These are phyloP conservation scores for Neltuma alba DNA, from an alignment of 306 rosid species.

Conservation along the genomic window DNA sequence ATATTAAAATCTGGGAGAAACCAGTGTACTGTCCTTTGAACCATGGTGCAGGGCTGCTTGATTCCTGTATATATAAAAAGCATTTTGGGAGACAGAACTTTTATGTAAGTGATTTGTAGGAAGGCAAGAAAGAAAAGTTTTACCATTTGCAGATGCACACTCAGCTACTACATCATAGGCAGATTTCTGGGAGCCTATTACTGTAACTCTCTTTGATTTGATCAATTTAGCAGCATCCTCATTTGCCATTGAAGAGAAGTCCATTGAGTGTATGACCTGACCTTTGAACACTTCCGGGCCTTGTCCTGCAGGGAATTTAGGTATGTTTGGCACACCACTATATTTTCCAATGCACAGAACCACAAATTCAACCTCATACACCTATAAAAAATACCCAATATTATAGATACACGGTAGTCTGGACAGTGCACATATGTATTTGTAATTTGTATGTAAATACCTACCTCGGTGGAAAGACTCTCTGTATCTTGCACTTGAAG, in stretches of 20 bases:
- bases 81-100: not conserved
- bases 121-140: not conserved
- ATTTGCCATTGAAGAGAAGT: conserved; percentile 47
- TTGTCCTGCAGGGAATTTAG: conserved; percentile 46
- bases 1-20: conserved; percentile 29
- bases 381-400: conserved; percentile 31
- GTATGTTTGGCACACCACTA: conserved; percentile 60
- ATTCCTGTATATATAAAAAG: conserved; percentile 36
- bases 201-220: conserved; percentile 42
- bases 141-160: conserved; percentile 59
- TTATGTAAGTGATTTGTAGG: not conserved
- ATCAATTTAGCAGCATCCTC: conserved; percentile 44
- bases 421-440: too few species aligned
- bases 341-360: conserved; percentile 57
- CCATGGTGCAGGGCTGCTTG: conserved; percentile 50
- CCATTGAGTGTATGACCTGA: conserved; percentile 61
- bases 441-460: not conserved
- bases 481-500: conserved; percentile 48
- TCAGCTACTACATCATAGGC: conserved; percentile 57
- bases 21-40: conserved; percentile 53
- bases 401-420: too few species aligned
- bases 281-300: conserved; percentile 61
- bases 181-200: conserved; percentile 60
- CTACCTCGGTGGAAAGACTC: conserved; percentile 38
- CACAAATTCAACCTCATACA: conserved; percentile 56